Base-by-base conservation (phyloP, 192 early-diverging fungal species). In the Martensiomyces pterosporus region DNA sequence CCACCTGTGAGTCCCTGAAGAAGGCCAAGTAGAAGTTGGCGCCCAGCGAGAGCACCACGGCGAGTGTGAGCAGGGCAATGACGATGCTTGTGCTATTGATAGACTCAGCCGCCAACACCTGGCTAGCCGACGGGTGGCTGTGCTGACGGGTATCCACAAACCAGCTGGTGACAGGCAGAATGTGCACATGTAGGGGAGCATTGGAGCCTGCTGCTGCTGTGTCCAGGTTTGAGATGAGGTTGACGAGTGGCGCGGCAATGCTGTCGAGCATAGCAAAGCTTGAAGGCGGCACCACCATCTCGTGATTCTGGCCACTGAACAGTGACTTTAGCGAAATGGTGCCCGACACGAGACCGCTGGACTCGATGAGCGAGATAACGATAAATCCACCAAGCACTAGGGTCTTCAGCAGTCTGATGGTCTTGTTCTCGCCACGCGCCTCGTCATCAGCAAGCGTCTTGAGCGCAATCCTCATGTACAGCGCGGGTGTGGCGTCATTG, bases 361-460 rank as follows among this genome's bases (percentile, higher is more conserved):
- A 72, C 61, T 72, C 68, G 49, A 72, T 72, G 45, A 62, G 41
- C 39, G 68, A 64, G 9, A 64, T 42, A 9, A 72, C 52, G 25
- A 72, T 55, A 29, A 72, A 64, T 10, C 68, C 68, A 32, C 61
- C 61, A 16, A 72, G 61, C 15, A 72, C 68, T 24, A 72, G 45
- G n/a, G 68, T 43, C 68, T 72, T 72, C 61, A 72, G 68, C 49
- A 40, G 61, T 18, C 68, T 36, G 29, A 72, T 72, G 1, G 61
- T 72, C 61, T 50, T 64, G 57, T 64, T 72, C 49, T 72, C 68
- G 60, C 53, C 63, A 47, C 68, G 68, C 32, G 62, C 57, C 49
- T 72, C 59, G 50, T 62, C 64, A 59, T 82, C 79, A 15, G 75
- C 71, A 35, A 86, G 78, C 10, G 84, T 80, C 62, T 82, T 77